Evolutionary conservation across 176 grass and related monocot genomes (phyloP), one percentile per base, ranked within the genome.

Genomic region (Triticum aestivum): DNA sequence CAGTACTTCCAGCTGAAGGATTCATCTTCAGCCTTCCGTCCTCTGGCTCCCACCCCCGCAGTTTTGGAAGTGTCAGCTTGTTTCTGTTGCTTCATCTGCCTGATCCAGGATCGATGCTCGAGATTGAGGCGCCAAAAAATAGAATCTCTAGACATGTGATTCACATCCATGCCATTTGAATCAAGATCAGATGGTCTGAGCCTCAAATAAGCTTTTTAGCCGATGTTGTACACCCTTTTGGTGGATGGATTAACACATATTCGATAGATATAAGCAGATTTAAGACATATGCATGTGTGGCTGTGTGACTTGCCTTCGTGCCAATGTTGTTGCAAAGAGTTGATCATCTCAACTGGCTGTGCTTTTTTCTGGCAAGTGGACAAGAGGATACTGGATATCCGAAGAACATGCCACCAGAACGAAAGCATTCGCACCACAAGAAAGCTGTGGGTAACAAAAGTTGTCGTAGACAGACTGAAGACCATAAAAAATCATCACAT

Each of bases 341-440:
- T 6, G 37, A 15, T 37, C 27, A 54, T 56, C 29, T 66, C 73
- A 66, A 82, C n/a, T 77, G 51, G 20, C 8, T 14, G 38, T 71
- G 56, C 54, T 20, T 74, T 32, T 79, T 87, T 87, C 73, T 44
- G 4, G 3, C 38, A 30, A 34, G 61, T 78, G 3, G 66, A 56
- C 56, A 65, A 41, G 13, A 54, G 20, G 65, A 24, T 18, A 26
- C 9, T 69, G 51, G 23, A 87, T 52, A 38, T 66, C 9, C 41
- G 30, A 5, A 68, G 65, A 68, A 54, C 6, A 33, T 78, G 61
- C 73, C 18, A 12, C 20, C 59, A 11, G 27, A 61, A 11, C 49
- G 32, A 59, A 23, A 20, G 5, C n/a, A 34, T 75, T 13, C 65
- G 9, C 52, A 69, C 68, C 85, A 87, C 85, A 79, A 65, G 73